Base-by-base conservation (phyloP, 768 basidiomycete genomes). In the Tylopilus sp. region DNA sequence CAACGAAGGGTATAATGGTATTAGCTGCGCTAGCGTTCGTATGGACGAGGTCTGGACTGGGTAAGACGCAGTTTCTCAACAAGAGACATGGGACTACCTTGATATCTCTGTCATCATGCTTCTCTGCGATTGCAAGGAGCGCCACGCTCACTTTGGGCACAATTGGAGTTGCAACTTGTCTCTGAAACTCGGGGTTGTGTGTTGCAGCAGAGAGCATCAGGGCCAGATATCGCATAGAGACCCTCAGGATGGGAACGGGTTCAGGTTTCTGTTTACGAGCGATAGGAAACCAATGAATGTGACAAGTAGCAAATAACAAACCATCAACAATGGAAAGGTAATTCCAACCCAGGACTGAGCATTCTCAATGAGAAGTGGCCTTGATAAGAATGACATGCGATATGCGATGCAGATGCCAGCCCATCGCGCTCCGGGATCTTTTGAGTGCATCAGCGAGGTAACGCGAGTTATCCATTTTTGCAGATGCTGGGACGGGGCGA, bases 391-490 rank as follows among this genome's bases (percentile, higher is more conserved):
- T 1, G 85, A 79, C 11, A 85, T 85, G 58, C 81, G 83, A 59
- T 84, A 73, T 1, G 91, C 90, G 43, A 92, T 69, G 60, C 82
- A 87, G 30, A 92, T 73, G 10, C 88, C 91, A 21, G 86, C 84
- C 91, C 91, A 93, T 52, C 87, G 80, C 48, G 81, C 83, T 37
- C 81, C 85, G n/a, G 83, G 64, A 60, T 89, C 83, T 71, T 87
- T 90, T 17, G 91, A 85, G 63, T 87, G 85, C 45, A 92, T 73
- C 48, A 92, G 73, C 3, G 89, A 83, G 58, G 81, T 83, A 55
- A 92, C 74, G 52, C 90, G 79, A n/a, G 80, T 75, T 13, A 77
- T 74, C 89, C 89, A 93, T 77, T 89, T 90, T 50, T 81, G 72
- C 11, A 83, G 72, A 64, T 91, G 85, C 3, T 83, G 60, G 4